phyloP scores from a whole-genome alignment of 495 filamentous ascomycete genomes.

The Trichoderma reesei region DNA sequence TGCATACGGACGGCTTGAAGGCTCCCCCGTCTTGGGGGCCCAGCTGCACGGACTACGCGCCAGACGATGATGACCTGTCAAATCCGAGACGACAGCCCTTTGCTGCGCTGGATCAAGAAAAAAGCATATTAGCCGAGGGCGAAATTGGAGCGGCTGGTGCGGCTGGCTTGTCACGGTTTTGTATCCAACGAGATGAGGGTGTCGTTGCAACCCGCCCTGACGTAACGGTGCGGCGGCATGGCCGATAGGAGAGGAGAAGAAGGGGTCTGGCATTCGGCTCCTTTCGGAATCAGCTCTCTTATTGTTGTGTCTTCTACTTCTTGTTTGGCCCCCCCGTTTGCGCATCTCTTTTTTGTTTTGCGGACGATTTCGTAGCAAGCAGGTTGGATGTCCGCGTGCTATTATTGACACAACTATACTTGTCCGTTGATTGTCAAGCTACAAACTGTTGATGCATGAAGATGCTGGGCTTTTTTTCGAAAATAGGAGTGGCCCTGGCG shows the following conservation, averaged over 20 bases:
- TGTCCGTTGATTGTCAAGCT: too few species aligned
- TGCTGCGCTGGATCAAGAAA: neutral
- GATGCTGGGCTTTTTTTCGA: too few species aligned
- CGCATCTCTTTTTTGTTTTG: too few species aligned
- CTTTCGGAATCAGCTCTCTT: too few species aligned
- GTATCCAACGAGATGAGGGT: neutral
- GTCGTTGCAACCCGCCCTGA: neutral
- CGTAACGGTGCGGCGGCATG: neutral
- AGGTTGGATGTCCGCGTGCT: too few species aligned
- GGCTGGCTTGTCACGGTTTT: neutral
- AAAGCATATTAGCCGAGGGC: neutral
- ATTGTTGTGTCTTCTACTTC: too few species aligned
- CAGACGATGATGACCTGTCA: constrained; percentile 3
- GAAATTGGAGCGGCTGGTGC: neutral
- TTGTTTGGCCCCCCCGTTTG: neutral
- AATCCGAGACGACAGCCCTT: neutral
- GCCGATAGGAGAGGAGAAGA: neutral
- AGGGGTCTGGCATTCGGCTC: too few species aligned
- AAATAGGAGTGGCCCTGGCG: too few species aligned
- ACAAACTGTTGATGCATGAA: too few species aligned
- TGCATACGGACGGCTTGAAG: neutral
- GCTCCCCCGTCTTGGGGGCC: neutral
- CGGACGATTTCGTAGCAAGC: too few species aligned
- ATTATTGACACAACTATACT: too few species aligned
- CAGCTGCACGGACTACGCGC: neutral